Conservation (phyloP, 257 asterid genomes). For the Solanum sejunctum region DNA sequence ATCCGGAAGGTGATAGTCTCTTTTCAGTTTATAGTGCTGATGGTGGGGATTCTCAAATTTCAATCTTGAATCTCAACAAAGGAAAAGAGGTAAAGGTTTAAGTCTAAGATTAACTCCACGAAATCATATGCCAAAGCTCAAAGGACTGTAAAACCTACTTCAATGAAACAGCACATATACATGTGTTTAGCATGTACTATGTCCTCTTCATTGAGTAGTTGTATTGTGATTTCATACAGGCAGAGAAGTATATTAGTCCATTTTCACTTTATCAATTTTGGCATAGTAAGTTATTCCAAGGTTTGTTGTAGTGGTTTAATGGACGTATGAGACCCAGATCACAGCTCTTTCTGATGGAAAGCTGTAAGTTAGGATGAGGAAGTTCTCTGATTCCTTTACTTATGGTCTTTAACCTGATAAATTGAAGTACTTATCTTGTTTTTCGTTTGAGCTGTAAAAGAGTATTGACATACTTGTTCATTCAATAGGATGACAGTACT, state of each 20-base stretch:
- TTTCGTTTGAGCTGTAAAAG: background rate
- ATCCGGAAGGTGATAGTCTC: constrained; percentile 66
- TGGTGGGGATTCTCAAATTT: constrained; percentile 75
- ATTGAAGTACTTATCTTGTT: background rate
- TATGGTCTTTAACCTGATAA: background rate
- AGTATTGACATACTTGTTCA: background rate
- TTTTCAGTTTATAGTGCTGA: constrained; percentile 80
- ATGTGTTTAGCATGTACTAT: background rate
- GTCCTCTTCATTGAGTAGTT: background rate
- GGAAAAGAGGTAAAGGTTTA: constrained; percentile 41
- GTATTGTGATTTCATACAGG: background rate
- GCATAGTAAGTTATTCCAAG: background rate
- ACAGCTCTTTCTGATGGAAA: background rate
- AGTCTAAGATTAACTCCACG: background rate
- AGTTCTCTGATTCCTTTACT: background rate
- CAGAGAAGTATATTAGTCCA: background rate
- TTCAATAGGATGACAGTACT: background rate
- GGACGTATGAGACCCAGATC: background rate
- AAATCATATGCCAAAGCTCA: background rate
- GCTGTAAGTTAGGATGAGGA: background rate
- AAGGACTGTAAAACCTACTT: background rate
- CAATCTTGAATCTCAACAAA: constrained; percentile 54
- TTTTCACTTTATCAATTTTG: background rate
- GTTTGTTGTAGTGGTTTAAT: background rate
- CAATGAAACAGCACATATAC: background rate